A percentile compares a stretch with the other conserved stretches of the same genome.
phyloP scores from a whole-genome alignment of 441 rosid species.

The Flueggea neowawraea region DNA sequence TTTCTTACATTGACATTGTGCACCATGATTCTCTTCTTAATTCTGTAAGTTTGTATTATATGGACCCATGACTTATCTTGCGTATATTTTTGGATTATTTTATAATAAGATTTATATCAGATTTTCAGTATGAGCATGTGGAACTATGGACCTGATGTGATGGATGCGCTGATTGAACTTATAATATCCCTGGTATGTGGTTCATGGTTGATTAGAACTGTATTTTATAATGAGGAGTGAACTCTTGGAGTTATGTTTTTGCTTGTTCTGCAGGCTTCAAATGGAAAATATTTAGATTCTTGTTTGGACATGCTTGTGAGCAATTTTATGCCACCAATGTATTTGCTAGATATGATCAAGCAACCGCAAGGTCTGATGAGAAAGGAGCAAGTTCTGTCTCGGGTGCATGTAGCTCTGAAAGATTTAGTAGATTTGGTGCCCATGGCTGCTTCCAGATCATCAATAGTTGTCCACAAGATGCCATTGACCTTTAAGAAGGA shows the following conservation, averaged over 20 bases:
- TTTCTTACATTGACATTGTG: constrained; percentile 50
- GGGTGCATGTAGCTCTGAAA: constrained; percentile 60
- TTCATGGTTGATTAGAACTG: constrained; percentile 1
- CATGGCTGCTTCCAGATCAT: constrained; percentile 61
- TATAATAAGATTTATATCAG: constrained; percentile 25
- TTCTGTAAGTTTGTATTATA: constrained; percentile 43
- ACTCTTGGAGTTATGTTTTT: neutral
- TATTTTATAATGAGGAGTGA: constrained; percentile 1
- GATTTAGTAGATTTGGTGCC: constrained; percentile 60
- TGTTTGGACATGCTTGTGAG: constrained; percentile 67
- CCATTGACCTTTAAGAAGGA: constrained; percentile 49
- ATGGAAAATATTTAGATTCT: constrained; percentile 62
- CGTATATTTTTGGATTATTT: constrained; percentile 10
- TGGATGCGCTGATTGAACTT: constrained; percentile 68
- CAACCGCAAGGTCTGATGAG: constrained; percentile 38
- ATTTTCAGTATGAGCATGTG: constrained; percentile 76
- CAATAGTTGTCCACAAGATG: constrained; percentile 46
- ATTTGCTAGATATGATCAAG: constrained; percentile 30
- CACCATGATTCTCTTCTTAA: constrained; percentile 61
- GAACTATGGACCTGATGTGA: constrained; percentile 60
- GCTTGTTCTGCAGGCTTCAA: constrained; percentile 27
- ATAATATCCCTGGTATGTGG: constrained; percentile 58
- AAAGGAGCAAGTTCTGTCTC: constrained; percentile 64
- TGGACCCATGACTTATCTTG: constrained; percentile 1
- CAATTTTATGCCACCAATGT: constrained; percentile 68